Base-by-base conservation (phyloP, 2,329 filamentous ascomycete species). In the Alternaria tenuissima region DNA sequence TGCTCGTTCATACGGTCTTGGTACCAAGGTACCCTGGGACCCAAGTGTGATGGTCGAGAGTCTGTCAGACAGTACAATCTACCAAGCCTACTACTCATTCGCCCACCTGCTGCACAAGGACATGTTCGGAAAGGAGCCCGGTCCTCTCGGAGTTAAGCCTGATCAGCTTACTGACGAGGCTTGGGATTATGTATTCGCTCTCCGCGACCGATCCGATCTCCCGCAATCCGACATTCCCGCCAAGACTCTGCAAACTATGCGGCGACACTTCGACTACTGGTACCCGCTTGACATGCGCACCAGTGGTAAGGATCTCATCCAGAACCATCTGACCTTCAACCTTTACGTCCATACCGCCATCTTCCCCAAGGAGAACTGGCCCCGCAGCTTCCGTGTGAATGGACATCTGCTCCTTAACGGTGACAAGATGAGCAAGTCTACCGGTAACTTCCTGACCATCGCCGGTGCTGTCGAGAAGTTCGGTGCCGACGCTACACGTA, bases 381-480 rank as follows among this genome's bases (percentile, higher is more conserved):
- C 95, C 11, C 87, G 86, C 52, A 89, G 89, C 64, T 86, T 98
- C 67, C 91, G 95, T 66, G 89, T 91, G 64, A 99, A 99, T 76
- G 95, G 95, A 1, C 94, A 98, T 81, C 82, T 98, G 73, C 88
- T 96, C 79, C 85, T 99, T 66, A 99, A 99, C 78, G 94, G 94
- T 51, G 92, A 97, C 78, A 99, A 99, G 87, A 99, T 99, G 95
- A 91, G 89, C 78, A 99, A 99, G 84, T 94, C 91, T 55, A 97
- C 94, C 0, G 95, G 95, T 64, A 99, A 98, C 82, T 99, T 99
- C 84, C 85, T 99, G 78, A 98, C 95, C 11, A 84, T 98, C 53
- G 87, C 89, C 55, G 92, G 97, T 64, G 87, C 94, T 30, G 90
- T 94, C 14, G 86, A 89, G 70, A 99, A 99, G 79, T 99, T 95